phyloP scores from a whole-genome alignment of 352 stramenopile species.

The Globisporangium spinosum region DNA sequence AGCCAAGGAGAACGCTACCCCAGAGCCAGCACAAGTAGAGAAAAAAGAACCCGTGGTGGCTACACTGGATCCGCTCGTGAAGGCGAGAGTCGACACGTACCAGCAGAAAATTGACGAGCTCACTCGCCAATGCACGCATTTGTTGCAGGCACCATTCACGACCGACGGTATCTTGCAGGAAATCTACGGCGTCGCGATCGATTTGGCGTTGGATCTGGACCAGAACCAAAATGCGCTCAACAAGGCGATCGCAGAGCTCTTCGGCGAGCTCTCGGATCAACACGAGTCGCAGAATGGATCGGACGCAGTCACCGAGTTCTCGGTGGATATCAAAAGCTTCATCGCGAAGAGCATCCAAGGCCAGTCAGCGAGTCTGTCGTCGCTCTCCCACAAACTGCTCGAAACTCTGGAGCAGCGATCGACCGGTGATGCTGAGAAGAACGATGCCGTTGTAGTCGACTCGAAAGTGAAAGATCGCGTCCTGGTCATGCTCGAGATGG shows the following conservation, averaged over 20 bases:
- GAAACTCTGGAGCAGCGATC: slow-evolving; percentile 20
- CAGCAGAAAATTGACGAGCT: slow-evolving; percentile 75
- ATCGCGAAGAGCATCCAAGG: slow-evolving; percentile 54
- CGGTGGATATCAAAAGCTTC: slow-evolving; percentile 44
- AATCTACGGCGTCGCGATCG: slow-evolving; percentile 64
- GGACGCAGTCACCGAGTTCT: slow-evolving; percentile 21
- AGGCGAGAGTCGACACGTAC: slow-evolving; percentile 68
- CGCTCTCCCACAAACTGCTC: slow-evolving; percentile 33
- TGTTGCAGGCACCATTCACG: slow-evolving; percentile 24
- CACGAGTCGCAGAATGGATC: slow-evolving; percentile 19
- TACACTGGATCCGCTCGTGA: slow-evolving; percentile 47
- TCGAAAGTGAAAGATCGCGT: slow-evolving; percentile 20
- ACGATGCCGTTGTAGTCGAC: slow-evolving; percentile 3
- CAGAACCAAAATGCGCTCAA: slow-evolving; percentile 16
- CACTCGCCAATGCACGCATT: slow-evolving; percentile 37
- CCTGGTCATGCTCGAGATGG: slow-evolving; percentile 65
- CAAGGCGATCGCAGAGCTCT: slow-evolving; percentile 19
- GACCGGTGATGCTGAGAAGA: slow-evolving; percentile 10
- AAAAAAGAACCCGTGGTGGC: slow-evolving; percentile 26
- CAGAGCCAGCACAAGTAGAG: slow-evolving; percentile 14
- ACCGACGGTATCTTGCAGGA: slow-evolving; percentile 56
- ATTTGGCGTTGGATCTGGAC: slow-evolving; percentile 36
- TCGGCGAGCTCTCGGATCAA: background rate
- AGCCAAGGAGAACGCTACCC: slow-evolving; percentile 10
- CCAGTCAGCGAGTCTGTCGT: slow-evolving; percentile 32